Evolutionary conservation across 305 asterid genomes (phyloP).

Genomic region (Solanum hybrid): DNA sequence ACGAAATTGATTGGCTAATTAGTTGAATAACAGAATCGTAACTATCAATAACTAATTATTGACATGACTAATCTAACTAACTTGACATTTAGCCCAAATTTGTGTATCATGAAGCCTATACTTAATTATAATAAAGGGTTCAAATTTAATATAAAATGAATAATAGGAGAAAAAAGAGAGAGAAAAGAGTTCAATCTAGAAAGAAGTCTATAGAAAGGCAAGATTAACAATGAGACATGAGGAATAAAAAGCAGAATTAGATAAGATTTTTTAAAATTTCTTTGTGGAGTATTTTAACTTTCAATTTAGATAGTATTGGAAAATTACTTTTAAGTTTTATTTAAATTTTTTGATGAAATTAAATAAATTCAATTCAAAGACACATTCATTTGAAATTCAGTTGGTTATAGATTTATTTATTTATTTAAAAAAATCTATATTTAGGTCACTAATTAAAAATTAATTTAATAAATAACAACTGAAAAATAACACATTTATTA

Average conservation of each 20-base stretch:
- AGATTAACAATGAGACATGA: background rate
- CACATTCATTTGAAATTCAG: background rate
- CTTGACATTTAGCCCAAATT: background rate
- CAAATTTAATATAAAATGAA: background rate
- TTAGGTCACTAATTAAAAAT: background rate
- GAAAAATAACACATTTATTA: too few relatives aligned
- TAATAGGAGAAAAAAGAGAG: background rate
- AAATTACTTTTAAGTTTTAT: background rate
- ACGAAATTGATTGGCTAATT: background rate
- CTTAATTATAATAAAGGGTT: background rate
- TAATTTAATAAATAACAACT: too few relatives aligned
- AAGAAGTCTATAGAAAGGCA: background rate
- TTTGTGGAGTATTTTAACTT: background rate
- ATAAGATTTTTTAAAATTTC: background rate
- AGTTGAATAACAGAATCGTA: background rate
- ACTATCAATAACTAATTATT: background rate
- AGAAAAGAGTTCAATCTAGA: background rate
- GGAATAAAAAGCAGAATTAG: background rate
- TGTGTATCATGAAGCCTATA: background rate
- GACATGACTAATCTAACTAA: background rate
- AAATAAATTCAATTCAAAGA: background rate
- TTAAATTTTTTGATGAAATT: background rate
- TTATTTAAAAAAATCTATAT: too few relatives aligned
- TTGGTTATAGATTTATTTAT: background rate
- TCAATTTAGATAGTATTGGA: background rate